phyloP scores from a whole-genome alignment of 2,329 filamentous ascomycete species.

The Fusarium multiceps region DNA sequence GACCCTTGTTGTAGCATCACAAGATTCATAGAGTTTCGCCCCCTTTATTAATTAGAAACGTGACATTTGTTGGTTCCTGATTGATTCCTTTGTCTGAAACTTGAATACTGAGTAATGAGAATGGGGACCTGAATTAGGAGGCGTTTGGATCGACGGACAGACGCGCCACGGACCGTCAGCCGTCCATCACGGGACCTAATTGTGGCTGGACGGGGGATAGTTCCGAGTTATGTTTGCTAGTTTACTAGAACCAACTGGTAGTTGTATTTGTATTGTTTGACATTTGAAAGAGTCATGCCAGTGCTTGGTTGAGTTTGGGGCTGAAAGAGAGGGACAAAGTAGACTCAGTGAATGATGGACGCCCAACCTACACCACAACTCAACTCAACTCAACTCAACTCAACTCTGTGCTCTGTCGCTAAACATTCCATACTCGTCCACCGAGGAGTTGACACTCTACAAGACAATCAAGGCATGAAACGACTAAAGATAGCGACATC shows the following conservation, averaged over 20 bases:
- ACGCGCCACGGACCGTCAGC: conserved; percentile 43
- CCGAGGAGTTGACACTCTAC: not conserved
- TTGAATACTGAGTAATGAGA: conserved; percentile 4
- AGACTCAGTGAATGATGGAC: not conserved
- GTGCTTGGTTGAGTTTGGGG: not conserved
- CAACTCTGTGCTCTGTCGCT: not conserved
- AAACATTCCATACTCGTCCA: not conserved
- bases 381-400: not conserved
- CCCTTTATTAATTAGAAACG: not conserved
- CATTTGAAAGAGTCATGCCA: conserved; percentile 11
- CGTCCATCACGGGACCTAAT: conserved; percentile 36
- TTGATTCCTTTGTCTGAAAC: not conserved
- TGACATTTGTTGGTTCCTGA: not conserved
- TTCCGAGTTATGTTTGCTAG: conserved; percentile 13
- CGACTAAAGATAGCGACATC: conserved; percentile 2
- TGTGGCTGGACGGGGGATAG: conserved; percentile 31
- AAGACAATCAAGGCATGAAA: conserved; percentile 13
- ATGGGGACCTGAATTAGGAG: conserved; percentile 7
- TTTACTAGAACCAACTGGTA: not conserved
- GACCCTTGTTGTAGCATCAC: conserved; percentile 35
- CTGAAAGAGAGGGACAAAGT: not conserved
- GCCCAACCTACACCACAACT: not conserved
- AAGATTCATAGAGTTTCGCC: conserved; percentile 4
- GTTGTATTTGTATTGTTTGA: conserved; percentile 9
- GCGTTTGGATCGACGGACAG: conserved; percentile 31